Base-by-base conservation (phyloP, 495 filamentous ascomycete genomes). In the Talaromyces thailandensis region DNA sequence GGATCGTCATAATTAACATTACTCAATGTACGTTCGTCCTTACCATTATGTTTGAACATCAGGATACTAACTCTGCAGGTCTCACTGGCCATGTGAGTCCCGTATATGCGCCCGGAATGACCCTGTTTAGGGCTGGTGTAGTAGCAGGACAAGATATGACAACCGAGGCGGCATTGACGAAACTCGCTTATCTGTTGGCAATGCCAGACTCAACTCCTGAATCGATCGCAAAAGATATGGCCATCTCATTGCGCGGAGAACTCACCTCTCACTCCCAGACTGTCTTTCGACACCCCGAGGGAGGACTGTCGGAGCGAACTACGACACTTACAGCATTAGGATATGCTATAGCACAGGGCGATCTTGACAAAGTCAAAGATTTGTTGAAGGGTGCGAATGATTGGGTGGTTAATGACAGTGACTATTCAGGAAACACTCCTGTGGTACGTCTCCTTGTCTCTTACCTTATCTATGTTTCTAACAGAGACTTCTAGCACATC, bases 141-240 rank as follows among this genome's bases (percentile, higher is more conserved):
- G 90, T 98, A 0, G 92, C 95, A 65, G 94, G 94, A 5, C 82
- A 93, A 62, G 94, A 98, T 70, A 81, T 98, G 78, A 98, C 94
- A 0, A 89, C 90, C 14, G 94, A 98, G 75, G 93, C 90, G 14
- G 94, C 94, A 0, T 79, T 98, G 64, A 96, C 94, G 1, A 98
- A 98, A 75, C 80, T 98, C 11, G 90, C 91, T 1, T 96, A 93
- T 68, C 81, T 97, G 1, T 82, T 98, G 7, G 90, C 92, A 2
- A 67, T 84, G 2, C 87, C 86, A 9, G 82, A 78, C 4, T 70
- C 87, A n/a, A 76, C 78, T 0, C 79, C 84, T 24, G 73, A 80
- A 16, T 84, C 89, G 6, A 84, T 97, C 6, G 78, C 83, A 1
- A 71, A 76, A 52, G 79, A 84, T 63, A 96, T 97, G 93, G 82